Percentiles rank a stretch among this genome's conserved stretches.
Evolutionary conservation across 352 stramenopile genomes (phyloP).

Genomic region (Phytophthora pistaciae): DNA sequence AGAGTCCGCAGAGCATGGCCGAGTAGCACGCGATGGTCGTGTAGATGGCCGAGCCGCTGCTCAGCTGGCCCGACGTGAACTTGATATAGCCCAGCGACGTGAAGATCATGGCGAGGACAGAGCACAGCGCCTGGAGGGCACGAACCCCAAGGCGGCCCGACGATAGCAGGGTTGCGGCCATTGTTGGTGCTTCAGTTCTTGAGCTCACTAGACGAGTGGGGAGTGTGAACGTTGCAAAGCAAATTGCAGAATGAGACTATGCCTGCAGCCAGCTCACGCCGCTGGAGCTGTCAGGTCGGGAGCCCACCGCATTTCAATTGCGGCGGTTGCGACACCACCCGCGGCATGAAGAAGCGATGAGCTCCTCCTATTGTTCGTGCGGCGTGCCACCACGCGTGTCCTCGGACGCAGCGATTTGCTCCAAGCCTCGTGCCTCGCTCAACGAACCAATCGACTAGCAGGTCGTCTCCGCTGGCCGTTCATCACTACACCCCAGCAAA

Average conservation of each 20-base stretch:
- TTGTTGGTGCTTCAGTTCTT: conserved; percentile 1
- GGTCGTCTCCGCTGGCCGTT: conserved; percentile 3
- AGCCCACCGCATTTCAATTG: conserved; percentile 17
- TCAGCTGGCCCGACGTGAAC: conserved; percentile 46
- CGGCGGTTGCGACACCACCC: conserved; percentile 15
- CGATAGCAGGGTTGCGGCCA: conserved; percentile 26
- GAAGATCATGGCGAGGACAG: conserved; percentile 54
- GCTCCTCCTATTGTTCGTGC: conserved; percentile 17
- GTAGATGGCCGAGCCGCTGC: conserved; percentile 47
- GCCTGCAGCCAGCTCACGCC: not conserved
- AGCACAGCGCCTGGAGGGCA: conserved; percentile 38
- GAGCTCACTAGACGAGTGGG: not conserved
- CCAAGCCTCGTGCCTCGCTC: conserved; percentile 23
- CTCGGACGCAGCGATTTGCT: conserved; percentile 31
- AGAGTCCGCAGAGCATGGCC: conserved; percentile 44
- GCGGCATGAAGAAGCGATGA: conserved; percentile 2
- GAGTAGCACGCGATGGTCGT: conserved; percentile 52
- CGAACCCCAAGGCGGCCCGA: conserved; percentile 30
- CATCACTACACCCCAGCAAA: conserved; percentile 26
- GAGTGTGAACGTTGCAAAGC: conserved; percentile 27
- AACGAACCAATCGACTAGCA: conserved; percentile 12
- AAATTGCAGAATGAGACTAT: conserved; percentile 33
- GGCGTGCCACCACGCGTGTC: conserved; percentile 27
- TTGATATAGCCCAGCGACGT: conserved; percentile 56
- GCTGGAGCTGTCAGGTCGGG: too few species aligned